phyloP scores from a whole-genome alignment of 1,284 basidiomycete species.

The Fomes fomentarius region DNA sequence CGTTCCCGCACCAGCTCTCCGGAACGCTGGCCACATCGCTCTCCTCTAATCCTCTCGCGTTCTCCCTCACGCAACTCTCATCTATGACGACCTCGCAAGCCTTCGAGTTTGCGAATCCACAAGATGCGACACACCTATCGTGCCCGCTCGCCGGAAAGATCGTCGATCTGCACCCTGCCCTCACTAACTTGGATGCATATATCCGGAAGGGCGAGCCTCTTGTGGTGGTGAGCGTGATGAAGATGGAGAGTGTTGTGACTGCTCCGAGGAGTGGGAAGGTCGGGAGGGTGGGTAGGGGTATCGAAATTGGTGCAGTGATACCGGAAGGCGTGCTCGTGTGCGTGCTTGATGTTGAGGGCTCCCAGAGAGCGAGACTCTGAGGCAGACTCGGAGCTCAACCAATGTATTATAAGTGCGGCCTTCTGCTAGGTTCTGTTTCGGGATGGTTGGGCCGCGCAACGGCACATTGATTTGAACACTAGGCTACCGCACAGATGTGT shows the following conservation, averaged over 20 bases:
- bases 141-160: conserved; percentile 45
- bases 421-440: too few species aligned
- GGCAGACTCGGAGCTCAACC: background rate
- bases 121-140: conserved; percentile 35
- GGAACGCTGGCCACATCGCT: conserved; percentile 40
- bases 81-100: conserved; percentile 33
- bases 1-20: conserved; percentile 42
- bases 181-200: conserved; percentile 8
- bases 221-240: conserved; percentile 44
- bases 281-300: conserved; percentile 6
- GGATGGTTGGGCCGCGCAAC: too few species aligned
- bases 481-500: too few species aligned
- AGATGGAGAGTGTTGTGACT: conserved; percentile 45
- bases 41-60: conserved; percentile 33
- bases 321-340: conserved; percentile 16
- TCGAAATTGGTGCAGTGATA: conserved; percentile 17
- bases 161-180: conserved; percentile 41
- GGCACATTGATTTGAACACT: too few species aligned
- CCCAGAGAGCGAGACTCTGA: too few species aligned
- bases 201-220: conserved; percentile 36
- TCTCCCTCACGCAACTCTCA: conserved; percentile 39
- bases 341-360: background rate
- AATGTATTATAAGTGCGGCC: too few species aligned
- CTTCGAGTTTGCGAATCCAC: conserved; percentile 42
- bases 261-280: conserved; percentile 5